phyloP scores from a whole-genome alignment of 768 basidiomycete species.

The Suillus alpinus region DNA sequence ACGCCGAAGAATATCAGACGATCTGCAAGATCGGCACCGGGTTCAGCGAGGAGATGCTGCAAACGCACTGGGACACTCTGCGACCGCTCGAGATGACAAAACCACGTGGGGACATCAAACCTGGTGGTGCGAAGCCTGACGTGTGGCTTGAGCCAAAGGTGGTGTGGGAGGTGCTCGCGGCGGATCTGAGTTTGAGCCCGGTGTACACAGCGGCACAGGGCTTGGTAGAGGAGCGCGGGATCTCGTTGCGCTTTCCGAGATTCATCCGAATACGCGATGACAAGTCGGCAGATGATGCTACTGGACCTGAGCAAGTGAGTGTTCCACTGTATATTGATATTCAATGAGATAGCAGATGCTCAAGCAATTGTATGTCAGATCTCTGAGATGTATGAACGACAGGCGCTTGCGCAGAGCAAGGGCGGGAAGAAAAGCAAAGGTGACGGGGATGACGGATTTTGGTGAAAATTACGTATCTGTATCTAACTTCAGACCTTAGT shows the following conservation, averaged over 20 bases:
- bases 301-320: slow-evolving; percentile 85
- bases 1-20: slow-evolving; percentile 92
- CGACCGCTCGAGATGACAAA: slow-evolving; percentile 73
- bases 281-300: slow-evolving; percentile 89
- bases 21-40: slow-evolving; percentile 99
- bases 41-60: slow-evolving; percentile 89
- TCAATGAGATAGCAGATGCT: neutral
- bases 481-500: slow-evolving; percentile 15
- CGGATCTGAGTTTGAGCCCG: slow-evolving; percentile 94
- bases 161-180: slow-evolving; percentile 98
- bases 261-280: slow-evolving; percentile 93
- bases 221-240: slow-evolving; percentile 84
- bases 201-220: slow-evolving; percentile 95
- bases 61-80: slow-evolving; percentile 75
- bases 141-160: slow-evolving; percentile 97
- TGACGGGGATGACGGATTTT: slow-evolving; percentile 72
- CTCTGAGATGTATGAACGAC: slow-evolving; percentile 91
- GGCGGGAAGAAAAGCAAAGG: slow-evolving; percentile 65
- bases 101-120: slow-evolving; percentile 78
- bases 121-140: slow-evolving; percentile 94
- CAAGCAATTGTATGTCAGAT: slow-evolving; percentile 45
- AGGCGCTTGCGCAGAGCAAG: slow-evolving; percentile 76
- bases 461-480: slow-evolving; percentile 42
- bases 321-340: neutral
- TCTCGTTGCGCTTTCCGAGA: slow-evolving; percentile 94